Conservation (phyloP, 495 filamentous ascomycete genomes). For the Sabuloglossum arenarium region DNA sequence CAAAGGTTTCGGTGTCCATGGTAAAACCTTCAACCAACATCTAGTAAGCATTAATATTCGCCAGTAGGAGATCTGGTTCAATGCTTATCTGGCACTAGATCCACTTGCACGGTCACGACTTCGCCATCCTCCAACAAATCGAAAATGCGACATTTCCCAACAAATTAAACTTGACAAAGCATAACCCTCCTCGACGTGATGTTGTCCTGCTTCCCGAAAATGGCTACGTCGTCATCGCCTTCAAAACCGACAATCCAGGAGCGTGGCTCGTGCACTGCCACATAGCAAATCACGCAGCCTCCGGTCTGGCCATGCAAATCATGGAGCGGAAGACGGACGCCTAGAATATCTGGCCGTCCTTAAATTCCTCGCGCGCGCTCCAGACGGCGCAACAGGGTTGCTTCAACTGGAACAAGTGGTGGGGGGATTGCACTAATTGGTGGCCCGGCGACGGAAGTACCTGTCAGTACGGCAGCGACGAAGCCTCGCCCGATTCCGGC, state of each 20-base stretch:
- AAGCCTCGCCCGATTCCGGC: neutral
- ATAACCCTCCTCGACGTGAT: slow-evolving; percentile 36
- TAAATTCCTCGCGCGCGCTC: neutral
- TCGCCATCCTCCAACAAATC: slow-evolving; percentile 29
- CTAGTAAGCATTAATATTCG: neutral
- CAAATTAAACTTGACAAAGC: slow-evolving; percentile 1
- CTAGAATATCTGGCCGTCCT: neutral
- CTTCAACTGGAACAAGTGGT: slow-evolving; percentile 6
- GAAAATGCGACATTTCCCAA: neutral
- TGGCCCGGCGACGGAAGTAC: neutral
- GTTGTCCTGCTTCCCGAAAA: slow-evolving; percentile 30
- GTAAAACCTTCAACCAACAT: neutral
- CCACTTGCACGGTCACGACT: slow-evolving; percentile 39
- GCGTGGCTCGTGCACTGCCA: slow-evolving; percentile 10
- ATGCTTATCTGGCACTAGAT: slow-evolving; percentile 11
- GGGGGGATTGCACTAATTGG: slow-evolving; percentile 5
- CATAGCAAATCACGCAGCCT: slow-evolving; percentile 6
- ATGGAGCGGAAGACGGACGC: slow-evolving; percentile 7
- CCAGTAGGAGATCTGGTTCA: neutral
- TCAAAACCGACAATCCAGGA: slow-evolving; percentile 8
- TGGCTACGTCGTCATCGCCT: slow-evolving; percentile 8
- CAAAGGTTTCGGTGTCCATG: neutral
- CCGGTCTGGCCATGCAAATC: slow-evolving; percentile 3
- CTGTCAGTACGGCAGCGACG: neutral
- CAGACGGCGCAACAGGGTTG: slow-evolving; percentile 6